phyloP scores from a whole-genome alignment of 176 grass and related monocot genomes.

The Zoysia japonica region DNA sequence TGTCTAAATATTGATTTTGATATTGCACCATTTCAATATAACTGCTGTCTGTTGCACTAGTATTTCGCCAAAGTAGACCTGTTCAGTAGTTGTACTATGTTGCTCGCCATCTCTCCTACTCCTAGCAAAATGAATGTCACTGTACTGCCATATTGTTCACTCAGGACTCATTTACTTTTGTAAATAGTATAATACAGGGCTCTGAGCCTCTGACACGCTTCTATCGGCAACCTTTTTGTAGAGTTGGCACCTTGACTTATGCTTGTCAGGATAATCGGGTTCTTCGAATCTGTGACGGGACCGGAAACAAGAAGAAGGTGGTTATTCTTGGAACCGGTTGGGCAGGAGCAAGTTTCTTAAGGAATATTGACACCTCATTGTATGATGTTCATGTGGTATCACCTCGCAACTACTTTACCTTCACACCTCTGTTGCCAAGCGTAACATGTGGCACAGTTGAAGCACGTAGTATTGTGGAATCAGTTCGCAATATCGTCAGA shows the following conservation, averaged over 20 bases:
- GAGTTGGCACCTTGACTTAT: constrained; percentile 65
- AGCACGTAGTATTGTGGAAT: constrained; percentile 88
- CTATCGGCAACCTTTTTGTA: constrained; percentile 42
- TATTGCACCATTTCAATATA: no score
- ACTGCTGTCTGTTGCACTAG: not conserved
- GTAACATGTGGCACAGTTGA: constrained; percentile 96
- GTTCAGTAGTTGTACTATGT: no score
- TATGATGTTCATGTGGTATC: constrained; percentile 95
- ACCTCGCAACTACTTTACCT: constrained; percentile 94
- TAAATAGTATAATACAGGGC: not conserved
- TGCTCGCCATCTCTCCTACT: no score
- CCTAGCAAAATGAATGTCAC: not conserved
- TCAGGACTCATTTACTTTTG: not conserved
- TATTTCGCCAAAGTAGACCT: not conserved
- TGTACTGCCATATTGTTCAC: not conserved
- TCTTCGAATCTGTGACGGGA: constrained; percentile 47
- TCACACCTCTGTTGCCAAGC: constrained; percentile 89
- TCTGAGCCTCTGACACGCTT: not conserved
- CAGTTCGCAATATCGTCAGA: constrained; percentile 81
- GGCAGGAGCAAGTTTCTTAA: constrained; percentile 85
- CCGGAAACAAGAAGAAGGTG: constrained; percentile 76
- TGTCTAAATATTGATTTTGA: not conserved
- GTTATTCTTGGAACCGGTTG: constrained; percentile 92
- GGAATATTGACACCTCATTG: constrained; percentile 80
- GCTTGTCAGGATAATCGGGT: constrained; percentile 56